Conservation (phyloP, 441 rosid species). For the Adansonia grandidieri region DNA sequence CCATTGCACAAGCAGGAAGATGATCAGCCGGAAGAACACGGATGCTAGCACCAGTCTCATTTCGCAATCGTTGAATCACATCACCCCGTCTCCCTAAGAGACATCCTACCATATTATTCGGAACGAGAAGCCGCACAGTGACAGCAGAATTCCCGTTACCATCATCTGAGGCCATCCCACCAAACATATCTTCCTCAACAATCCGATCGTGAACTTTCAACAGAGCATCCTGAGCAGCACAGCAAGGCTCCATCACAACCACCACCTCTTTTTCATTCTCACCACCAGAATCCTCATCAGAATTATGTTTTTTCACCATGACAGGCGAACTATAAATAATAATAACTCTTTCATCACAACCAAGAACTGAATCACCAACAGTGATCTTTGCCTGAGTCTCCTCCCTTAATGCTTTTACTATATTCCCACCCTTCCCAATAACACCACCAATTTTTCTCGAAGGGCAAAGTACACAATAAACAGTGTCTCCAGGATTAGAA, state of each 20-base stretch:
- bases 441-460: conserved; percentile 61
- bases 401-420: conserved; percentile 51
- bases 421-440: conserved; percentile 64
- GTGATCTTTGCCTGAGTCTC: conserved; percentile 61
- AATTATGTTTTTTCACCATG: conserved; percentile 27
- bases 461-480: conserved; percentile 63
- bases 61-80: conserved; percentile 58
- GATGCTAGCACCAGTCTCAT: conserved; percentile 58
- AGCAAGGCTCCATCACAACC: conserved; percentile 41
- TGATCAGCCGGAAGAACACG: conserved; percentile 59
- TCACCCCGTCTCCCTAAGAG: conserved; percentile 62
- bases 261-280: conserved; percentile 31
- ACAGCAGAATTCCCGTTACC: conserved; percentile 44
- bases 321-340: conserved; percentile 51
- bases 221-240: conserved; percentile 74
- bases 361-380: conserved; percentile 59
- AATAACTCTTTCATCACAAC: conserved; percentile 68
- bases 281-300: conserved; percentile 34
- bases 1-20: conserved; percentile 61
- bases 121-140: conserved; percentile 58
- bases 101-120: conserved; percentile 63
- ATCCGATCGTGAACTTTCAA: conserved; percentile 60
- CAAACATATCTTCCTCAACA: conserved; percentile 51
- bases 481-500: conserved; percentile 51
- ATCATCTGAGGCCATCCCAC: conserved; percentile 44